phyloP scores from a whole-genome alignment of 2,329 filamentous ascomycete species.

The Claviceps sp. region DNA sequence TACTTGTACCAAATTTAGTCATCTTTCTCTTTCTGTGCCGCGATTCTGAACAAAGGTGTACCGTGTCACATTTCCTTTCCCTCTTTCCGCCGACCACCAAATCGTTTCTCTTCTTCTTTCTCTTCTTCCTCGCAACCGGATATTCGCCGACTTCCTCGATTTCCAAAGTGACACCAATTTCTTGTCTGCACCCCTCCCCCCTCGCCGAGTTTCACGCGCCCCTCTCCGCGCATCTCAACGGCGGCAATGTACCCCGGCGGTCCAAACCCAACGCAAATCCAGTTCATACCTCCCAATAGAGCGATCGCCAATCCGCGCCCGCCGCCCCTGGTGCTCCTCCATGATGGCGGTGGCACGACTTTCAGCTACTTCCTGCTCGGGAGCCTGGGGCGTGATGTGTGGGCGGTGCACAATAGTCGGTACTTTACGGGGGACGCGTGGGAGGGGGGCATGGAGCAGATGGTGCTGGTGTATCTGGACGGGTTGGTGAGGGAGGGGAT shows the following conservation, averaged over 20 bases:
- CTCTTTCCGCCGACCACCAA: too few relatives aligned
- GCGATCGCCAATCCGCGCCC: conserved; percentile 5
- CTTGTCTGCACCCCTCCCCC: too few relatives aligned
- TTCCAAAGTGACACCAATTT: too few relatives aligned
- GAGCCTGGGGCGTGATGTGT: conserved; percentile 16
- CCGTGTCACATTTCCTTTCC: too few relatives aligned
- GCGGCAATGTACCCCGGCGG: conserved; percentile 11
- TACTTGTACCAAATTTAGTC: too few relatives aligned
- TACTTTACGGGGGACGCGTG: conserved; percentile 13
- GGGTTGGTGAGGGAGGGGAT: conserved; percentile 13
- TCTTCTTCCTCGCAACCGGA: too few relatives aligned
- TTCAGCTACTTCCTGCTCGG: conserved; percentile 17
- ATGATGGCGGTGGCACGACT: conserved; percentile 19
- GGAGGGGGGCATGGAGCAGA: conserved; percentile 17
- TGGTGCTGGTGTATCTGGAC: conserved; percentile 15
- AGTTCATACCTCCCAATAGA: conserved; percentile 9
- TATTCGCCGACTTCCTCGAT: too few relatives aligned
- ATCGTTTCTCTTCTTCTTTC: too few relatives aligned
- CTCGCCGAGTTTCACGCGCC: too few relatives aligned
- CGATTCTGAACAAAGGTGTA: too few relatives aligned
- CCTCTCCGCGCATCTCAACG: too few relatives aligned
- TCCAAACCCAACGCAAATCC: conserved; percentile 14
- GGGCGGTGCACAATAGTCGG: conserved; percentile 18
- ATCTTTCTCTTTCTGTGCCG: too few relatives aligned
- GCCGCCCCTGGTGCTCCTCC: conserved; percentile 16